Conservation (phyloP, 768 basidiomycete genomes). For the Leccinum broughii region DNA sequence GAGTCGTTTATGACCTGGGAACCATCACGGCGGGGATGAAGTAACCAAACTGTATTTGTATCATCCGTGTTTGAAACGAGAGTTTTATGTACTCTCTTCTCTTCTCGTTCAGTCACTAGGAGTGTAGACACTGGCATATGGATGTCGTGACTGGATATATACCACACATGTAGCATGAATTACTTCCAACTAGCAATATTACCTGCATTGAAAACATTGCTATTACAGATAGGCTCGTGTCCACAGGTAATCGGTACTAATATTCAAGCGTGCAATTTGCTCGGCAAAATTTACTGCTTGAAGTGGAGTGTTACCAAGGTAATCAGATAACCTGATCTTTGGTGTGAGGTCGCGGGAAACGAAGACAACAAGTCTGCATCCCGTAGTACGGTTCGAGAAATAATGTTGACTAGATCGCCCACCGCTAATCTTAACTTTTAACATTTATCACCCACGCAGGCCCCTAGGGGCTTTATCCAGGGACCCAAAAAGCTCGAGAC, state of each 20-base stretch:
- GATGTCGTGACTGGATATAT: constrained; percentile 1
- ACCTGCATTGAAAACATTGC: neutral
- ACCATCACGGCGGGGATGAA: constrained; percentile 40
- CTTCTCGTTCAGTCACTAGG: neutral
- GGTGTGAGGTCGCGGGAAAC: neutral
- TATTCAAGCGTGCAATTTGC: neutral
- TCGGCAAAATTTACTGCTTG: neutral
- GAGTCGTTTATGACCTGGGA: constrained; percentile 68
- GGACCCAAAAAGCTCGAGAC: neutral
- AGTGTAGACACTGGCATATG: too few relatives aligned
- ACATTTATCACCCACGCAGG: constrained; percentile 6
- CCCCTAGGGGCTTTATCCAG: neutral
- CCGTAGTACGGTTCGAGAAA: neutral
- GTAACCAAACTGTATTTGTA: neutral
- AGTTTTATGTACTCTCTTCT: neutral
- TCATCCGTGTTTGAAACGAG: neutral
- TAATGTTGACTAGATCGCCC: neutral
- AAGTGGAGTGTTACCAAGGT: neutral
- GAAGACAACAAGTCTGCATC: neutral
- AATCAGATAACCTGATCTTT: neutral
- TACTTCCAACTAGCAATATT: neutral
- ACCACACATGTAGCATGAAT: constrained; percentile 3
- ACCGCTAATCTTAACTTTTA: constrained; percentile 12
- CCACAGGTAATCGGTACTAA: neutral
- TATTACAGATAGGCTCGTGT: neutral